phyloP scores from a whole-genome alignment of 495 filamentous ascomycete genomes.

The Podospora didyma region DNA sequence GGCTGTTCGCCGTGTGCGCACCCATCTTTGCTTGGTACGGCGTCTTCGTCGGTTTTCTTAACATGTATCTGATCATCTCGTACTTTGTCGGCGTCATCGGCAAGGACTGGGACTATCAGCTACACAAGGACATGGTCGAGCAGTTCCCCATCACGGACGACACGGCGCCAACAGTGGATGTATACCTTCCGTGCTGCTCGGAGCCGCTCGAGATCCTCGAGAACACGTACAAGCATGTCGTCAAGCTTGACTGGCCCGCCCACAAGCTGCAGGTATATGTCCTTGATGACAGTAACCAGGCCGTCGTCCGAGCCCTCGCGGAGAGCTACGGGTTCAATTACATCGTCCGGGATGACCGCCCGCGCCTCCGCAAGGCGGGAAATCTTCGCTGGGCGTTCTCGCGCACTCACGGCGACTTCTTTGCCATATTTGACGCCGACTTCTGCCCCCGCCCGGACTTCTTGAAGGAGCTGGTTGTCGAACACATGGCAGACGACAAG shows the following conservation, averaged over 20 bases:
- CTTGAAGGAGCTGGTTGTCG: slow-evolving; percentile 23
- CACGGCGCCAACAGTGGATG: slow-evolving; percentile 28
- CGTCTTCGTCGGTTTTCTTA: slow-evolving; percentile 31
- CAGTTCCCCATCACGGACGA: slow-evolving; percentile 25
- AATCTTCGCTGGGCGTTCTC: slow-evolving; percentile 31
- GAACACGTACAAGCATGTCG: slow-evolving; percentile 30
- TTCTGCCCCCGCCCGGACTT: slow-evolving; percentile 30
- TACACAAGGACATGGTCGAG: slow-evolving; percentile 13
- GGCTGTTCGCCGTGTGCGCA: slow-evolving; percentile 26
- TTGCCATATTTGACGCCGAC: slow-evolving; percentile 33
- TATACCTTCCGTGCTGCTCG: slow-evolving; percentile 33
- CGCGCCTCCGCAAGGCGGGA: slow-evolving; percentile 29
- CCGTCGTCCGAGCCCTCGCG: slow-evolving; percentile 18
- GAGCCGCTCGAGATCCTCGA: slow-evolving; percentile 31
- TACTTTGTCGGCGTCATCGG: slow-evolving; percentile 30
- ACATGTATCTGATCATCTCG: slow-evolving; percentile 32
- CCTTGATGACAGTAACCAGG: slow-evolving; percentile 24
- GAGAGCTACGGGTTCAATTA: slow-evolving; percentile 26
- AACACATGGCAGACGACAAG: slow-evolving; percentile 27
- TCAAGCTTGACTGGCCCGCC: slow-evolving; percentile 26
- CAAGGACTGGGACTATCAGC: slow-evolving; percentile 26
- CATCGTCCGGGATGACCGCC: slow-evolving; percentile 30
- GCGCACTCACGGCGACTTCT: slow-evolving; percentile 25
- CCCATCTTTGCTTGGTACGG: slow-evolving; percentile 33
- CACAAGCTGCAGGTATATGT: slow-evolving; percentile 24